Percentiles rank a stretch among this genome's conserved stretches.
These are phyloP conservation scores for Cyclotella cryptica DNA, from an alignment of 108 stramenopile genomes.

Conservation along the genomic window DNA sequence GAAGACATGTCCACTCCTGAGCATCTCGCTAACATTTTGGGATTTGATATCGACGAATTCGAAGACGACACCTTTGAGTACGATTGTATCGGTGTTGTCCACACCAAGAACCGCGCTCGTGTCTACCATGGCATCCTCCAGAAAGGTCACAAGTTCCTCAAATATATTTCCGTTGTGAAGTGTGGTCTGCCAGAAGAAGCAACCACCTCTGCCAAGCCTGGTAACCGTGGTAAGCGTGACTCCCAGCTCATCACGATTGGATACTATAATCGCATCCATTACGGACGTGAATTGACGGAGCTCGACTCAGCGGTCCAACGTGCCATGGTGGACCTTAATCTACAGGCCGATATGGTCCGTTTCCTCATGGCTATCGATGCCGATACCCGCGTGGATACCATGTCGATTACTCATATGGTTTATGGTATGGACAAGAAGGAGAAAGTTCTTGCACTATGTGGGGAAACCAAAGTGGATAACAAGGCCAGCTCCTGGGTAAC, in stretches of 20 bases:
- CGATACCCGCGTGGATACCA: constrained; percentile 59
- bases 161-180: constrained; percentile 65
- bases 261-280: constrained; percentile 63
- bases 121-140: constrained; percentile 65
- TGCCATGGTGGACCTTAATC: constrained; percentile 53
- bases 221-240: constrained; percentile 71
- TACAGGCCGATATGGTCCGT: constrained; percentile 60
- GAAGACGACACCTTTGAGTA: constrained; percentile 61
- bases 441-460: constrained; percentile 63
- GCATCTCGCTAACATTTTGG: constrained; percentile 59
- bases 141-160: constrained; percentile 58
- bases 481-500: constrained; percentile 61
- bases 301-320: constrained; percentile 57
- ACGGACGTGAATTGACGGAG: constrained; percentile 58
- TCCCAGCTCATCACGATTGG: constrained; percentile 67
- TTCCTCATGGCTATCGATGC: constrained; percentile 70
- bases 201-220: constrained; percentile 53
- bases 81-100: constrained; percentile 53
- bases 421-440: constrained; percentile 62
- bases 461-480: constrained; percentile 70
- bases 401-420: constrained; percentile 63
- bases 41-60: constrained; percentile 62
- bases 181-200: constrained; percentile 58
- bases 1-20: constrained; percentile 54
- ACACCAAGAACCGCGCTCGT: constrained; percentile 52